Evolutionary conservation across 2,329 filamentous ascomycete species (phyloP).

Genomic region (Fusarium poae): DNA sequence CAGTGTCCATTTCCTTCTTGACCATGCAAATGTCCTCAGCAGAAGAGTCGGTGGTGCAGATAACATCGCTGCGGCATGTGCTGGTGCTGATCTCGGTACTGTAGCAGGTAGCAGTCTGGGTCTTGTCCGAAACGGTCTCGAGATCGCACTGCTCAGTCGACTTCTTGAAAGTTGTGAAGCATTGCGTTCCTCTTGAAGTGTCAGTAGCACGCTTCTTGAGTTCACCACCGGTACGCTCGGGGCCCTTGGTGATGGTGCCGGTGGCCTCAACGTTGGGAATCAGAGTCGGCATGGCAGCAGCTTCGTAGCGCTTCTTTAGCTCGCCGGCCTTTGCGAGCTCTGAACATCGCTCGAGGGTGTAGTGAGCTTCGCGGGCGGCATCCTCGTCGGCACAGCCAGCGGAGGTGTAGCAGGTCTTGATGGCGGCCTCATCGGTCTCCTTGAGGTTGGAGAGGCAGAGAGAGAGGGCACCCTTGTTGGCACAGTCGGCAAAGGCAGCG

Average conservation of each 20-base stretch:
- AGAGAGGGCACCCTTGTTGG: constrained; percentile 57
- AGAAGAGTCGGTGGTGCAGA: constrained; percentile 58
- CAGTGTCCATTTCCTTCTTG: constrained; percentile 56
- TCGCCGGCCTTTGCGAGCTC: constrained; percentile 46
- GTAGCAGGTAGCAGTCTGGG: constrained; percentile 57
- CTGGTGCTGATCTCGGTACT: constrained; percentile 52
- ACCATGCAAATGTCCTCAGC: constrained; percentile 60
- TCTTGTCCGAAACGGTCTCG: constrained; percentile 54
- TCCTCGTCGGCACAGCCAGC: constrained; percentile 54
- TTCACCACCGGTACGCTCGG: constrained; percentile 29
- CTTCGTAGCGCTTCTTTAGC: constrained; percentile 50
- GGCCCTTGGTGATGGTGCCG: constrained; percentile 27
- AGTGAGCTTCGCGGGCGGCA: constrained; percentile 50
- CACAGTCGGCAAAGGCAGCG: constrained; percentile 59
- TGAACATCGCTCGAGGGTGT: constrained; percentile 52
- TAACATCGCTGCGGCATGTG: constrained; percentile 59
- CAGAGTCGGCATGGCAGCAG: constrained; percentile 38
- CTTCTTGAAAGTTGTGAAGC: constrained; percentile 55
- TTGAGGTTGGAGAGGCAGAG: constrained; percentile 58
- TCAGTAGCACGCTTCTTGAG: constrained; percentile 39
- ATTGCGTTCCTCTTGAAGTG: constrained; percentile 48
- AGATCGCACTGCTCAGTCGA: constrained; percentile 56
- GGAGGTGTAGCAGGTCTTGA: constrained; percentile 56
- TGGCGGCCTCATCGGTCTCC: constrained; percentile 49
- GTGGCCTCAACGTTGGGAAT: constrained; percentile 36